These are phyloP conservation scores for Gautieria morchelliformis DNA, from an alignment of 768 basidiomycete species.

Conservation along the genomic window DNA sequence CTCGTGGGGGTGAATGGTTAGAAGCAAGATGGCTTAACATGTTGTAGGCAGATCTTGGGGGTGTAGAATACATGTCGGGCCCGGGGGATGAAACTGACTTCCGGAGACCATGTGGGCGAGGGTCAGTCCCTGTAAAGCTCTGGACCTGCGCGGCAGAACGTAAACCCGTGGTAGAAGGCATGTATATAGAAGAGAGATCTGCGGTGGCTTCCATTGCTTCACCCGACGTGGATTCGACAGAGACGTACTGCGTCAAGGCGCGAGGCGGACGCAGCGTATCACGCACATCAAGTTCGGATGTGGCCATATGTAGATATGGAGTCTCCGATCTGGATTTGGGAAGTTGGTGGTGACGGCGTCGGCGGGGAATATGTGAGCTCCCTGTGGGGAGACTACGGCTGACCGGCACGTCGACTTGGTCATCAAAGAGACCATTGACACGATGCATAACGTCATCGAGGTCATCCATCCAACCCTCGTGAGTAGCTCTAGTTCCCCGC, in stretches of 20 bases:
- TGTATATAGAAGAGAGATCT: slow-evolving; percentile 40
- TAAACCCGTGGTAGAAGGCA: slow-evolving; percentile 67
- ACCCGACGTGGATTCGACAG: slow-evolving; percentile 9
- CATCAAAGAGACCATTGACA: slow-evolving; percentile 49
- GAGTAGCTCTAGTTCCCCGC: slow-evolving; percentile 31
- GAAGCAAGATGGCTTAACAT: slow-evolving; percentile 49
- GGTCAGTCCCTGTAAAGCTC: slow-evolving; percentile 7
- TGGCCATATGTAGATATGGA: slow-evolving; percentile 17
- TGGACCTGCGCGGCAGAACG: slow-evolving; percentile 24
- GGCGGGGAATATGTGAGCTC: slow-evolving; percentile 20
- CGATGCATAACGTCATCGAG: slow-evolving; percentile 54
- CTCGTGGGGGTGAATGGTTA: slow-evolving; percentile 14
- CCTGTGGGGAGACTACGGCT: slow-evolving; percentile 39
- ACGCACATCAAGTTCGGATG: slow-evolving; percentile 31
- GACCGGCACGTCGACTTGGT: slow-evolving; percentile 19
- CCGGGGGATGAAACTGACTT: slow-evolving; percentile 17
- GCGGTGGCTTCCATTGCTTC: slow-evolving; percentile 33
- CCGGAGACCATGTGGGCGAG: slow-evolving; percentile 1
- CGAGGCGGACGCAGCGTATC: slow-evolving; percentile 59
- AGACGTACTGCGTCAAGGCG: slow-evolving; percentile 63
- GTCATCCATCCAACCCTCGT: slow-evolving; percentile 56
- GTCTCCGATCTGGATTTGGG: slow-evolving; percentile 40
- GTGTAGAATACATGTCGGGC: slow-evolving; percentile 8
- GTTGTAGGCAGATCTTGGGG: slow-evolving; percentile 46
- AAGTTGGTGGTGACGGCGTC: not conserved